Evolutionary conservation across 2,329 filamentous ascomycete genomes (phyloP).

Genomic region (Botryotinia calthae): DNA sequence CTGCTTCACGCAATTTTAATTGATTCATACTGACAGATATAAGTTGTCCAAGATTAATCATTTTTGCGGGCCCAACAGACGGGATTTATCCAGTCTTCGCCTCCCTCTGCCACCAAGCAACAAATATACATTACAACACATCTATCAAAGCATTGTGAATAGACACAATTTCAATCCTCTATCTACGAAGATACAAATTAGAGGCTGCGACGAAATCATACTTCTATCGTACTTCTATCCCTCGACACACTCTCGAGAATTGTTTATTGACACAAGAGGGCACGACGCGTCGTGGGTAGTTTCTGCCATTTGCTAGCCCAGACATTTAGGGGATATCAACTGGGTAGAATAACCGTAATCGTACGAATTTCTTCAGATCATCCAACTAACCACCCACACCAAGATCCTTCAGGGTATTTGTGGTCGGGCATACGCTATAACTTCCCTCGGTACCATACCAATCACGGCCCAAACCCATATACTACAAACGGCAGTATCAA

Average conservation of each 20-base stretch:
- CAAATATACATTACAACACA: conserved; percentile 7
- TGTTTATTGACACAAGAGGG: background rate
- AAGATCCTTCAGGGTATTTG: background rate
- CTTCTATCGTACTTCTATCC: background rate
- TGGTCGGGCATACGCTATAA: background rate
- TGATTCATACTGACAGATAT: conserved; percentile 14
- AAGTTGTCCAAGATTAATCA: conserved; percentile 12
- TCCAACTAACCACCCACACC: background rate
- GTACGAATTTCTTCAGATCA: conserved; percentile 1
- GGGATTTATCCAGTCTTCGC: conserved; percentile 3
- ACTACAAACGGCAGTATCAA: background rate
- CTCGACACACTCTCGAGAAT: conserved; percentile 5
- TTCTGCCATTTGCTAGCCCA: conserved; percentile 6
- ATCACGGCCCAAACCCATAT: background rate
- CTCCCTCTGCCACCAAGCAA: background rate
- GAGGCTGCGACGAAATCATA: background rate
- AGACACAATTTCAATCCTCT: conserved; percentile 2
- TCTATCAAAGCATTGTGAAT: conserved; percentile 3
- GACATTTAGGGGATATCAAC: background rate
- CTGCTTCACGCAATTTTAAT: conserved; percentile 6
- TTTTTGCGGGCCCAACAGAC: conserved; percentile 19
- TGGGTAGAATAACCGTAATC: background rate
- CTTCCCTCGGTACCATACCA: background rate
- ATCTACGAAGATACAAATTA: background rate
- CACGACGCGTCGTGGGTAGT: conserved; percentile 1